A percentile compares a stretch with the other conserved stretches of the same genome.
Evolutionary conservation across 495 filamentous ascomycete genomes (phyloP).

Genomic region (Lindgomyces ingoldianus): DNA sequence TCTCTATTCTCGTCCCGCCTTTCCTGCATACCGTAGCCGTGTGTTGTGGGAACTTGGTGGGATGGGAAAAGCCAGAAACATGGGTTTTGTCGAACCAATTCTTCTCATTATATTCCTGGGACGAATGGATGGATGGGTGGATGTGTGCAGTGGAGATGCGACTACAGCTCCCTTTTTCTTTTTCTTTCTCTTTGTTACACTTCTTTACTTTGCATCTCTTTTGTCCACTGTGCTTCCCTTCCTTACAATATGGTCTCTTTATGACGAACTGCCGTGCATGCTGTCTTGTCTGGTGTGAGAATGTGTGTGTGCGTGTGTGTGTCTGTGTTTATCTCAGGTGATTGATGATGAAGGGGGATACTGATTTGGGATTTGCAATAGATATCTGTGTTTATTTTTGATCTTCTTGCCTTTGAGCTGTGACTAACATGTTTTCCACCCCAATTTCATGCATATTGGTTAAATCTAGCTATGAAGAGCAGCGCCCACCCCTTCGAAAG

Average conservation of each 20-base stretch:
- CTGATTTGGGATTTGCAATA: neutral
- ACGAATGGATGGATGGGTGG: neutral
- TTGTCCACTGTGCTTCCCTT: neutral
- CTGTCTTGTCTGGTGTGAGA: too few relatives aligned
- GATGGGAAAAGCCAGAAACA: neutral
- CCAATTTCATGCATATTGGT: too few relatives aligned
- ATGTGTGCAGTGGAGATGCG: neutral
- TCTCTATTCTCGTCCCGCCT: neutral
- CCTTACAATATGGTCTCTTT: neutral
- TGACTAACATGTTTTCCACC: too few relatives aligned
- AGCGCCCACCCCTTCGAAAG: too few relatives aligned
- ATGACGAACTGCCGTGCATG: neutral
- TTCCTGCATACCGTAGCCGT: too few relatives aligned
- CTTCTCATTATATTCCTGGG: neutral
- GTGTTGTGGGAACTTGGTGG: neutral
- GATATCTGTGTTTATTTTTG: neutral
- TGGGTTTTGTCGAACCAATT: too few relatives aligned
- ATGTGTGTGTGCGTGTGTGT: neutral
- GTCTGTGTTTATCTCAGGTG: neutral
- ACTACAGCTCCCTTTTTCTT: neutral
- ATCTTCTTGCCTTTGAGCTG: too few relatives aligned
- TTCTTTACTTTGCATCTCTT: neutral
- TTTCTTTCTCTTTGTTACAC: neutral
- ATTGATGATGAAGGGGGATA: neutral
- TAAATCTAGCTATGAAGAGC: too few relatives aligned